Evolutionary conservation across 352 stramenopile species (phyloP).

Genomic region (Pythium folliculosum): DNA sequence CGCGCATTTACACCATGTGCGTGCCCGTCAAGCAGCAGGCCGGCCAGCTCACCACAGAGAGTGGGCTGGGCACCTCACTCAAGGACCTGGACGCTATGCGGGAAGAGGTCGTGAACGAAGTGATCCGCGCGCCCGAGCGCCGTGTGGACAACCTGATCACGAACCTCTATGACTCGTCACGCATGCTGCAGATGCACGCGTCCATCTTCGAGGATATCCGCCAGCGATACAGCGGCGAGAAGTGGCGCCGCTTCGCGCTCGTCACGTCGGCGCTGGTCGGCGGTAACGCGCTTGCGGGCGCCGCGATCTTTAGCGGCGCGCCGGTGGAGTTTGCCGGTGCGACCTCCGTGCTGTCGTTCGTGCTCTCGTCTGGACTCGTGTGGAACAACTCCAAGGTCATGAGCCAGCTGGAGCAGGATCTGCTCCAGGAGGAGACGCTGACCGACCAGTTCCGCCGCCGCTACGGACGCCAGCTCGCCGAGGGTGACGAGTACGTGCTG

Average conservation of each 20-base stretch:
- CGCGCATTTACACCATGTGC: conserved; percentile 99
- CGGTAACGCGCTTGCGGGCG: conserved; percentile 72
- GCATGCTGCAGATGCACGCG: conserved; percentile 96
- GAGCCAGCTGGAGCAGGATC: conserved; percentile 82
- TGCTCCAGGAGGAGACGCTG: conserved; percentile 88
- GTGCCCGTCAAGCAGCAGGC: conserved; percentile 86
- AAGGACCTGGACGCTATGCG: conserved; percentile 95
- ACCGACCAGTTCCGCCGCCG: conserved; percentile 91
- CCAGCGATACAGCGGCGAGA: conserved; percentile 73
- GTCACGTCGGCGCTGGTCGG: conserved; percentile 63
- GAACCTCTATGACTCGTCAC: conserved; percentile 93
- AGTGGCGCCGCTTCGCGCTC: conserved; percentile 76
- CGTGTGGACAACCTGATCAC: conserved; percentile 99
- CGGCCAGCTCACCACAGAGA: conserved; percentile 49
- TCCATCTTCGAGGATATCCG: conserved; percentile 84
- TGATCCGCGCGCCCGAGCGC: conserved; percentile 96
- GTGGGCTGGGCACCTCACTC: conserved; percentile 75
- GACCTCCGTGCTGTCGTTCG: conserved; percentile 73
- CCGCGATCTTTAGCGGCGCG: conserved; percentile 76
- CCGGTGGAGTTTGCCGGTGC: conserved; percentile 83
- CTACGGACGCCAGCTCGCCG: conserved; percentile 94
- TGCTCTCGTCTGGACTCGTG: conserved; percentile 83
- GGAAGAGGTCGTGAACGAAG: conserved; percentile 97
- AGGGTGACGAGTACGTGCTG: conserved; percentile 97
- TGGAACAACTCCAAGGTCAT: conserved; percentile 91